A percentile compares a stretch with the other conserved stretches of the same genome.
Conservation (phyloP, 805 yeast genomes). For the Groenewaldozyma tartarivorans region DNA sequence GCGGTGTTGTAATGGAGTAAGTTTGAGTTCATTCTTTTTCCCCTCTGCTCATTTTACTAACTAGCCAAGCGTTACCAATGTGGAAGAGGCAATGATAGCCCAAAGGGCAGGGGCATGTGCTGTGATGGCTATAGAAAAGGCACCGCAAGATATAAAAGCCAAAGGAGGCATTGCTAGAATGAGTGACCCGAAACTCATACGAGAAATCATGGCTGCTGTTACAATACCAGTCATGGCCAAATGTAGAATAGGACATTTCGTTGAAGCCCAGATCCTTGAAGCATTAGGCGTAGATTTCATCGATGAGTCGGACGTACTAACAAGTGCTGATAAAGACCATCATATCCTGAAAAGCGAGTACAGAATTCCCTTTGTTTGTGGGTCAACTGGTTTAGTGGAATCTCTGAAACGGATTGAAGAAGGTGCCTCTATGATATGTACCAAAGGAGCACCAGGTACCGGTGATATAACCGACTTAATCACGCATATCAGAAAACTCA, state of each 20-base stretch:
- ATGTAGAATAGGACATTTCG: conserved; percentile 73
- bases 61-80: conserved; percentile 44
- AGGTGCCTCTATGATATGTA: conserved; percentile 82
- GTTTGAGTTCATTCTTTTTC: conserved; percentile 7
- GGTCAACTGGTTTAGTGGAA: conserved; percentile 74
- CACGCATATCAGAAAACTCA: conserved; percentile 57
- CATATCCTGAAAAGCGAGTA: conserved; percentile 55
- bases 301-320: conserved; percentile 77
- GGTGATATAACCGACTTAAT: conserved; percentile 82
- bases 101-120: conserved; percentile 84
- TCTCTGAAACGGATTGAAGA: conserved; percentile 69
- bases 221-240: conserved; percentile 67
- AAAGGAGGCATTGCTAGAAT: conserved; percentile 77
- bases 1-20: conserved; percentile 35
- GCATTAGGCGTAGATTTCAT: conserved; percentile 67
- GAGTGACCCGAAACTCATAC: conserved; percentile 77
- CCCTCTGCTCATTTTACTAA: too few species aligned
- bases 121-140: conserved; percentile 79
- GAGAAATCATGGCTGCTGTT: conserved; percentile 56
- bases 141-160: conserved; percentile 78
- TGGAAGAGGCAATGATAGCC: conserved; percentile 73
- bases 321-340: conserved; percentile 64
- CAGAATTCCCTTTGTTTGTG: conserved; percentile 75
- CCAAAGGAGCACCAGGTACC: conserved; percentile 86
- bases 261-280: conserved; percentile 71